Evolutionary conservation across 441 rosid species (phyloP).

Genomic region (Corymbia calophylla): DNA sequence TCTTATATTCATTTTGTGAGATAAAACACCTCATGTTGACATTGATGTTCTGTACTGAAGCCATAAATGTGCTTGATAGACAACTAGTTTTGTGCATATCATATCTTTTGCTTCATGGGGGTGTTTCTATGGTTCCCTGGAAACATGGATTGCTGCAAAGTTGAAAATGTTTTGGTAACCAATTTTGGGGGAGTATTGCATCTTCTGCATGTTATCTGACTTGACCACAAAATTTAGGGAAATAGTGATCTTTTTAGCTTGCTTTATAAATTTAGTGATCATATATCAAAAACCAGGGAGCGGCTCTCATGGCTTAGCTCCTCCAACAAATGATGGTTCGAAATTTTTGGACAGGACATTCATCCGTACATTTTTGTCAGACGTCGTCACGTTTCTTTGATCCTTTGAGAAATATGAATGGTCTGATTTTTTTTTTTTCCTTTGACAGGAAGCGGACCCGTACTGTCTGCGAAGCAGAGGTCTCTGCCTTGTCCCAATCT

Average conservation of each 20-base stretch:
- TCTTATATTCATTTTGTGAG: not conserved
- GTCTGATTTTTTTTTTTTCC: not conserved
- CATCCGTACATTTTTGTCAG: not conserved
- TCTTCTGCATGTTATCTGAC: not conserved
- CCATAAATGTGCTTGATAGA: not conserved
- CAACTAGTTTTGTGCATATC: not conserved
- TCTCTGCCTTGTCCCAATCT: conserved; percentile 72
- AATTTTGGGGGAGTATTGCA: not conserved
- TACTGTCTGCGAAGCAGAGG: conserved; percentile 70
- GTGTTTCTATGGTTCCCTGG: not conserved
- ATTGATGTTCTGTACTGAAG: not conserved
- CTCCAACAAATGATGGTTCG: not conserved
- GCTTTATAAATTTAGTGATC: not conserved
- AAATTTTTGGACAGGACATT: not conserved
- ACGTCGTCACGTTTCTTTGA: not conserved
- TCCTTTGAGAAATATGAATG: not conserved
- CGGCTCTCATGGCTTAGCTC: not conserved
- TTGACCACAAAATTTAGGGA: not conserved
- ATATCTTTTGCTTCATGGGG: not conserved
- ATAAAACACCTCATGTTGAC: not conserved
- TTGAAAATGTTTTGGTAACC: not conserved
- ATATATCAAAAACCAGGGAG: not conserved
- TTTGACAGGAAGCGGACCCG: conserved; percentile 40
- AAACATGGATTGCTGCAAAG: not conserved
- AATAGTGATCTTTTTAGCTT: not conserved